Percentiles rank a stretch among this genome's conserved stretches.
Conservation (phyloP, 108 stramenopile genomes). For the Fragilariopsis cylindrus region DNA sequence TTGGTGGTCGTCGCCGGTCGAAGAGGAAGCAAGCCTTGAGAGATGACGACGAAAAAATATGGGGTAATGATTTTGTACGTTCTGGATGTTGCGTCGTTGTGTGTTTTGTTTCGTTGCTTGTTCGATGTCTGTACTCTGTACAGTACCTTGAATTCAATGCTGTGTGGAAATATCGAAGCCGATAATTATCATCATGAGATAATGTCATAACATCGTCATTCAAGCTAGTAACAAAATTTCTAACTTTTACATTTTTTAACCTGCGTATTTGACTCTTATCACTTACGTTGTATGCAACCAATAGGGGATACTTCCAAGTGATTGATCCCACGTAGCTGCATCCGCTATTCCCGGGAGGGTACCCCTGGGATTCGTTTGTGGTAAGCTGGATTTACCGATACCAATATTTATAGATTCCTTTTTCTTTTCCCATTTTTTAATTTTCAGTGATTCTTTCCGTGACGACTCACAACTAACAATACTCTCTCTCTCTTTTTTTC, state of each 20-base stretch:
- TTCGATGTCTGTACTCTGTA: no score
- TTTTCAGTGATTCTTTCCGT: background rate
- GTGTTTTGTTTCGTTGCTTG: no score
- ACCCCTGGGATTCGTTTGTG: constrained; percentile 89
- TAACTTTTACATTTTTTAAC: no score
- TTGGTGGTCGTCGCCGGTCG: constrained; percentile 48
- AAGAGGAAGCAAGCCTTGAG: constrained; percentile 42
- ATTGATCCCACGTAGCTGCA: constrained; percentile 81
- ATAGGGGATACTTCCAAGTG: constrained; percentile 74
- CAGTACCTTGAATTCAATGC: no score
- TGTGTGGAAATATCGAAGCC: no score
- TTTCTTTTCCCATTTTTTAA: background rate
- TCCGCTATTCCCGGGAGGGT: constrained; percentile 86
- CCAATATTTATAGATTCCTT: background rate
- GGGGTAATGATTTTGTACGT: constrained; percentile 63
- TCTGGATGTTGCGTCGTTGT: no score
- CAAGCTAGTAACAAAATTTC: no score
- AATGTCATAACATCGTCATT: no score
- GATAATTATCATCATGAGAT: no score
- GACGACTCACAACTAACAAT: background rate
- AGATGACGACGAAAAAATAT: constrained; percentile 53
- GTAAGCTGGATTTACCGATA: background rate
- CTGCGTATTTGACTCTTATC: no score
- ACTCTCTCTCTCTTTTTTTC: background rate
- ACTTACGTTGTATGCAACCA: no score